A percentile compares a stretch with the other conserved stretches of the same genome.
phyloP scores from a whole-genome alignment of 345 rosid genomes.

The Camelina sativa region DNA sequence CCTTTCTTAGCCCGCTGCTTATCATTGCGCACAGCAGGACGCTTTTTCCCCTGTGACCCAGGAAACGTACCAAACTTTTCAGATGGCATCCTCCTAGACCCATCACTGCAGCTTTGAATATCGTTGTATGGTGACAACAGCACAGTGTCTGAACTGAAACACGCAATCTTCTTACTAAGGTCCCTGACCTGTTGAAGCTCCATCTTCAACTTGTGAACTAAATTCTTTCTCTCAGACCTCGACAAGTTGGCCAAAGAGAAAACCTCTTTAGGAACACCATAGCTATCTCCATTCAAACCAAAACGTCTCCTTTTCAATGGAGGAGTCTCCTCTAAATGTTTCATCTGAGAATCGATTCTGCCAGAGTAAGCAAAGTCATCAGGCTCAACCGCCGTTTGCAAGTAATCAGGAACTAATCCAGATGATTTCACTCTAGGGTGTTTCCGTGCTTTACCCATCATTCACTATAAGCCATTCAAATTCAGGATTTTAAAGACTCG shows the following conservation, averaged over 20 bases:
- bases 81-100: constrained; percentile 54
- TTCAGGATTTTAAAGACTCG: no score
- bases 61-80: constrained; percentile 45
- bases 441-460: constrained; percentile 76
- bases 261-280: constrained; percentile 58
- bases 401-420: constrained; percentile 63
- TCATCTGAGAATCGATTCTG: constrained; percentile 53
- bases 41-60: constrained; percentile 63
- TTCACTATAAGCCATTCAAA: constrained; percentile 18
- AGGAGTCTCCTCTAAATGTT: constrained; percentile 50
- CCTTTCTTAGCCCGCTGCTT: constrained; percentile 51
- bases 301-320: constrained; percentile 65
- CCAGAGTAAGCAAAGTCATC: constrained; percentile 77
- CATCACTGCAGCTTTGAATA: constrained; percentile 71
- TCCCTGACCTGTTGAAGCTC: constrained; percentile 78
- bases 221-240: constrained; percentile 59
- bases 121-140: constrained; percentile 59
- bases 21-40: constrained; percentile 53
- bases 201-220: constrained; percentile 57
- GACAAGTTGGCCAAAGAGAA: constrained; percentile 68
- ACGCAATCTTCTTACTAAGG: constrained; percentile 61
- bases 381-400: constrained; percentile 60
- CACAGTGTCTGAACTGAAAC: constrained; percentile 49
- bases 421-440: constrained; percentile 66
- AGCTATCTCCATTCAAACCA: constrained; percentile 54